Conservation (phyloP, 2,329 filamentous ascomycete genomes). For the Myriosclerotinia curreyana region DNA sequence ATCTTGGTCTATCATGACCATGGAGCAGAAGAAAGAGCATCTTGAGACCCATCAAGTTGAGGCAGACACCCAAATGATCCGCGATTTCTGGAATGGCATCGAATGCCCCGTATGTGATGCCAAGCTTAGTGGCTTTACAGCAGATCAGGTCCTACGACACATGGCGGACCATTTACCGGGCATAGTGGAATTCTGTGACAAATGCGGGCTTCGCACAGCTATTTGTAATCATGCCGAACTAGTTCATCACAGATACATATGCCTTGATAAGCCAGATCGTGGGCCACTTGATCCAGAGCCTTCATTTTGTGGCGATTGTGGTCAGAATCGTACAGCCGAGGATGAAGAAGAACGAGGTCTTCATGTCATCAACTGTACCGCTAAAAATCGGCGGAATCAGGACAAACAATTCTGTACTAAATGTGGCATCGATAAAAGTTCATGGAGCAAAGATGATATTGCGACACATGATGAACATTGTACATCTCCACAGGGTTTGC, state of each 20-base stretch:
- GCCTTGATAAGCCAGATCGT: conserved; percentile 13
- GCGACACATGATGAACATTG: conserved; percentile 10
- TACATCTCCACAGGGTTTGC: conserved; percentile 14
- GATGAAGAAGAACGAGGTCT: conserved; percentile 3
- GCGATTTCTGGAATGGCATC: conserved; percentile 27
- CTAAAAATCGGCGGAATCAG: background rate
- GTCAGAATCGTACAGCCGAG: conserved; percentile 17
- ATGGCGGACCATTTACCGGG: conserved; percentile 31
- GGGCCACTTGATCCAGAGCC: background rate
- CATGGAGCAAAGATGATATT: background rate
- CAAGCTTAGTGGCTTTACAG: conserved; percentile 23
- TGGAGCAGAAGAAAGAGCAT: conserved; percentile 30
- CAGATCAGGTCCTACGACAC: conserved; percentile 28
- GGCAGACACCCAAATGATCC: conserved; percentile 21
- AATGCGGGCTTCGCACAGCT: conserved; percentile 25
- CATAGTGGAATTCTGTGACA: conserved; percentile 32
- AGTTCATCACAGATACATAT: conserved; percentile 23
- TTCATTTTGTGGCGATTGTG: conserved; percentile 26
- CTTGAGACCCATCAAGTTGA: conserved; percentile 24
- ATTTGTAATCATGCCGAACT: conserved; percentile 18
- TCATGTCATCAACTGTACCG: background rate
- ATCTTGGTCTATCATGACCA: conserved; percentile 29
- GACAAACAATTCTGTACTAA: conserved; percentile 22
- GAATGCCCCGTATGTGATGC: conserved; percentile 33
- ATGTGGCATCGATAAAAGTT: conserved; percentile 25